Percentiles rank a stretch among this genome's conserved stretches.
Evolutionary conservation across 176 grass and related monocot genomes (phyloP).

Genomic region (Lolium rigidum): DNA sequence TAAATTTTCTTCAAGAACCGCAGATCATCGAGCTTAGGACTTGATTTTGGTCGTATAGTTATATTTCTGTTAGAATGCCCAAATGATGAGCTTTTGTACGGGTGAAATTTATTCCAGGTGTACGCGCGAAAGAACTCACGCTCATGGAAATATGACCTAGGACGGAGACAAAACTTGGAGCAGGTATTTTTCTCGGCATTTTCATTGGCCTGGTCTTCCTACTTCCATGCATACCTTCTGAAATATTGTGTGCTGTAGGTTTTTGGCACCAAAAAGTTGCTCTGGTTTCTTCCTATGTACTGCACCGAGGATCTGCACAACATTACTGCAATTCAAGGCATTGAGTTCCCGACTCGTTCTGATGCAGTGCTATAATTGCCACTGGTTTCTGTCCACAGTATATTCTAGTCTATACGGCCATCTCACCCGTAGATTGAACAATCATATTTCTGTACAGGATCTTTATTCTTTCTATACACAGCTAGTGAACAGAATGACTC

Average conservation of each 20-base stretch:
- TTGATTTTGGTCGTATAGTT: slow-evolving; percentile 1
- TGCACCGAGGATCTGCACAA: slow-evolving; percentile 72
- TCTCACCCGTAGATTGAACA: slow-evolving; percentile 25
- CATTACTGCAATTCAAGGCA: slow-evolving; percentile 65
- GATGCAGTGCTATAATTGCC: slow-evolving; percentile 48
- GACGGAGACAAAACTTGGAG: slow-evolving; percentile 85
- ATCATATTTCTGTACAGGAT: slow-evolving; percentile 35
- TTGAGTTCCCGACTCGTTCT: slow-evolving; percentile 73
- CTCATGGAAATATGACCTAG: slow-evolving; percentile 78
- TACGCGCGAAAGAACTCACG: slow-evolving; percentile 68
- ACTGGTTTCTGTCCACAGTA: neutral
- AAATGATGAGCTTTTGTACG: slow-evolving; percentile 25
- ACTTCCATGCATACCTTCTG: neutral
- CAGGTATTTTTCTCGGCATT: slow-evolving; percentile 50
- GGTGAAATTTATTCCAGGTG: slow-evolving; percentile 55
- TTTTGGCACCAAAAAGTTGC: slow-evolving; percentile 77
- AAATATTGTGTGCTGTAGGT: slow-evolving; percentile 54
- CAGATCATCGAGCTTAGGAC: neutral
- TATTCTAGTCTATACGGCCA: slow-evolving; percentile 1
- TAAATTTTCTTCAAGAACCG: neutral
- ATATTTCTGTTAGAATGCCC: neutral
- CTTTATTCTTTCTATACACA: slow-evolving; percentile 21
- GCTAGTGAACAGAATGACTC: slow-evolving; percentile 3
- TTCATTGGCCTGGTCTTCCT: neutral
- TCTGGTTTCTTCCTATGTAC: slow-evolving; percentile 88